Base-by-base conservation (phyloP, 768 basidiomycete species). In the Termitomyces sp. region DNA sequence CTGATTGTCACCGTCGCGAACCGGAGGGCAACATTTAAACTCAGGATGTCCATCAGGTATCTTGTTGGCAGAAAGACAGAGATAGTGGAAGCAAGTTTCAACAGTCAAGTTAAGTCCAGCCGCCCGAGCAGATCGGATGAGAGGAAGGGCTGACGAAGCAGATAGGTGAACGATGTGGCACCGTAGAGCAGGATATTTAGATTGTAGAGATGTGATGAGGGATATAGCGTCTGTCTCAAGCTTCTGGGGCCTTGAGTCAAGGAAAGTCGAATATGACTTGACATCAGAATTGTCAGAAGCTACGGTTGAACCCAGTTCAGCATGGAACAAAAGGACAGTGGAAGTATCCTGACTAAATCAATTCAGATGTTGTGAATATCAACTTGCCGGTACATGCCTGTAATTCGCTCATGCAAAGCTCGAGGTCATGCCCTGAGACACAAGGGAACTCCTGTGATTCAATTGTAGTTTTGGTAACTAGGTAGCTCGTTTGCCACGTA, bases 21-120 rank as follows among this genome's bases (percentile, higher is more conserved):
- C 90, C 5, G 96, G 97, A 4, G 96, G 96, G 69, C 94, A 97
- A 68, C 96, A 99, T 70, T 98, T 97, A 80, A 92, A 95, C 69
- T 94, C 87, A 51, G 94, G 87, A 24, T 73, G 82, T 10, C 88
- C 88, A 57, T 80, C 69, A 6, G 92, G 92, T 58, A 97, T 87
- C 48, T 82, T 73, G 54, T 85, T 81, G 0, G 93, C 80, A 42
- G 81, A 76, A 8, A 97, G 82, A 64, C 85, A 85, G 22, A 98
- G 84, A 74, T 99, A 99, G 72, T 99, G 96, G 74, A 96, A 98
- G 72, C 95, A 98, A 0, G 96, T 99, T 77, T 99, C 96, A 51
- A 94, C 92, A 0, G 94, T 93, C 53, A 99, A 74, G 9, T 86
- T 85, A 35, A 84, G 71, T 0, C 88, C 84, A 1, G 81, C 73